Conservation (phyloP, 495 filamentous ascomycete species). For the Neurospora sp. region DNA sequence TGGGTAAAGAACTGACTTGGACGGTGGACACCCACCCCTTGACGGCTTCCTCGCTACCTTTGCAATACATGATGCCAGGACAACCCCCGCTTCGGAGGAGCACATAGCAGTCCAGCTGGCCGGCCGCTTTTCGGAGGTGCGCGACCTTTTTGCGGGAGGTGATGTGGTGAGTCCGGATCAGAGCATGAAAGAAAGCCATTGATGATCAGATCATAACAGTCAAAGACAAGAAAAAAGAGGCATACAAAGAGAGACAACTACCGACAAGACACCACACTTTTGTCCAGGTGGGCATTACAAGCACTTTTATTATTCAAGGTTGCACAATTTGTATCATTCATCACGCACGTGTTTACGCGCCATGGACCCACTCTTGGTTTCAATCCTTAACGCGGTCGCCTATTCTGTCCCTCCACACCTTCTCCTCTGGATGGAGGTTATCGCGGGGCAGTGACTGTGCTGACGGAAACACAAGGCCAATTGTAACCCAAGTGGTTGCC, state of each 20-base stretch:
- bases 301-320: neutral
- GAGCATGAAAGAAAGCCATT: slow-evolving; percentile 40
- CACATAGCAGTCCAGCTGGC: slow-evolving; percentile 44
- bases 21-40: slow-evolving; percentile 22
- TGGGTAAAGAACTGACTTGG: slow-evolving; percentile 14
- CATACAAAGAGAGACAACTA: neutral
- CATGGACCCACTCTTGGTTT: neutral
- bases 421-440: neutral
- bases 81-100: slow-evolving; percentile 56
- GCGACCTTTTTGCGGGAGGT: slow-evolving; percentile 71
- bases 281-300: neutral
- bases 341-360: neutral
- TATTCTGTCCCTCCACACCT: neutral
- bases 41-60: slow-evolving; percentile 41
- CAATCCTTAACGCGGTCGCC: neutral
- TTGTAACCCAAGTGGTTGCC: neutral
- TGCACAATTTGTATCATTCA: neutral
- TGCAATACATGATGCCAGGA: slow-evolving; percentile 72
- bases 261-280: neutral
- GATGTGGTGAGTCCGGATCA: slow-evolving; percentile 75
- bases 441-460: neutral
- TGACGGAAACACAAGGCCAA: neutral
- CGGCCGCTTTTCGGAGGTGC: slow-evolving; percentile 52
- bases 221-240: neutral
- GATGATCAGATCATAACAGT: neutral